Percentiles rank a stretch among this genome's conserved stretches.
Evolutionary conservation across 257 asterid species (phyloP).

Genomic region (Parsonsia alboflavescens): DNA sequence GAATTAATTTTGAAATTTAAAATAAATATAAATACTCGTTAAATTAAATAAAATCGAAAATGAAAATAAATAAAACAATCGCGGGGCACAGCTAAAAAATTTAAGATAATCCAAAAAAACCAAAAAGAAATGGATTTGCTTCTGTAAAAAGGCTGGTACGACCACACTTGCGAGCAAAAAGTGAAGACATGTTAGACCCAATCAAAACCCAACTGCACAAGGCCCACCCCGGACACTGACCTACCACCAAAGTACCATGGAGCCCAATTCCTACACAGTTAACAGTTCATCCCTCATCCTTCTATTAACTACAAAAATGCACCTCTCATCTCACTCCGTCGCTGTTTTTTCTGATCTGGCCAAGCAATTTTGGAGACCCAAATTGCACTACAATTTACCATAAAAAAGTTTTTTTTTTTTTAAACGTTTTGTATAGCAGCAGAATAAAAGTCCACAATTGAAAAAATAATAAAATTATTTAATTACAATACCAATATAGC

Average conservation of each 20-base stretch:
- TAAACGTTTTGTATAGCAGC: not conserved
- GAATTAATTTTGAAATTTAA: too few species aligned
- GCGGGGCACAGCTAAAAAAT: not conserved
- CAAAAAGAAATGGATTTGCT: not conserved
- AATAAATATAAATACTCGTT: too few species aligned
- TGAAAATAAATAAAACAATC: too few species aligned
- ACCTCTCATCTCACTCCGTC: not conserved
- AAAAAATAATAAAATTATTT: too few species aligned
- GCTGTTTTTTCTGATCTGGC: not conserved
- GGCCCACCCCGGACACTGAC: slow-evolving; percentile 32
- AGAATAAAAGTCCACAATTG: not conserved
- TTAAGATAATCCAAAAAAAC: not conserved
- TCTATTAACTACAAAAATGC: slow-evolving; percentile 17
- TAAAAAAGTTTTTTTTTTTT: too few species aligned
- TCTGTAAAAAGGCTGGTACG: not conserved
- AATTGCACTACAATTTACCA: too few species aligned
- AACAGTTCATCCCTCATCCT: slow-evolving; percentile 2
- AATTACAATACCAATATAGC: too few species aligned
- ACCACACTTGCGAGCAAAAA: not conserved
- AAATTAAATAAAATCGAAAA: not conserved
- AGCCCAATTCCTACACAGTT: slow-evolving; percentile 20
- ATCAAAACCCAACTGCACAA: slow-evolving; percentile 15
- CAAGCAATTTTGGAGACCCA: not conserved
- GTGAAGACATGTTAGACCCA: slow-evolving; percentile 16
- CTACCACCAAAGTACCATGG: slow-evolving; percentile 35